Evolutionary conservation across 345 rosid species (phyloP).

Genomic region (Brassica napus): DNA sequence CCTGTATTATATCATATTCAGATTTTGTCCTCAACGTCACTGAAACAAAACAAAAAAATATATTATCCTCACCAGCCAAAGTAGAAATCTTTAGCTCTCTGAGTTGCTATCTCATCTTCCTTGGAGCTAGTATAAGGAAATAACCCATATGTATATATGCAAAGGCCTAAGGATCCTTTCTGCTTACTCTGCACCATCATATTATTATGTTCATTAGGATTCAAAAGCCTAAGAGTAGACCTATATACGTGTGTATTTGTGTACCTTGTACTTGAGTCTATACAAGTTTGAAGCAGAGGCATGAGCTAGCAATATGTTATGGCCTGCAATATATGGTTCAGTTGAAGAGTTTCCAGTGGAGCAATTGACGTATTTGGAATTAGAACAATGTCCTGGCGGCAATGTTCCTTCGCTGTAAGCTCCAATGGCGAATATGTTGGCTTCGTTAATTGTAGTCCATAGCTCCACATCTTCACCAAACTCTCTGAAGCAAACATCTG

Average conservation of each 20-base stretch:
- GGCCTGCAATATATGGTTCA: constrained; percentile 71
- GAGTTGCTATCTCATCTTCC: constrained; percentile 50
- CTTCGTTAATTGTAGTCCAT: constrained; percentile 80
- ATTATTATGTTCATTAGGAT: background rate
- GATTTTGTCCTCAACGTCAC: background rate
- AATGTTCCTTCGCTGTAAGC: constrained; percentile 37
- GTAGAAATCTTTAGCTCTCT: constrained; percentile 47
- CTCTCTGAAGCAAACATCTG: constrained; percentile 74
- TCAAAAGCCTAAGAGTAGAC: background rate
- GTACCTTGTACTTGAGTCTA: constrained; percentile 61
- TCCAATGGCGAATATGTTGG: constrained; percentile 45
- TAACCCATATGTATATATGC: constrained; percentile 41
- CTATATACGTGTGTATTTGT: background rate
- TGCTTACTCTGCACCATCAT: constrained; percentile 52
- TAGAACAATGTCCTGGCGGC: constrained; percentile 55
- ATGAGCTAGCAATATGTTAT: constrained; percentile 70
- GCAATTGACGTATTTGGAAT: constrained; percentile 32
- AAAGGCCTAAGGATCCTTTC: constrained; percentile 52
- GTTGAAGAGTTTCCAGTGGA: constrained; percentile 57
- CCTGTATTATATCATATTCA: constrained; percentile 38
- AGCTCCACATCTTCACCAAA: constrained; percentile 65
- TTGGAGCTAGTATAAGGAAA: constrained; percentile 50
- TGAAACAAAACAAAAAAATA: background rate
- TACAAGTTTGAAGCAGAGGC: constrained; percentile 63
- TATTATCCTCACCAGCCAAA: constrained; percentile 50